Conservation (phyloP, 495 filamentous ascomycete genomes). For the Lasiosphaeria hispida region DNA sequence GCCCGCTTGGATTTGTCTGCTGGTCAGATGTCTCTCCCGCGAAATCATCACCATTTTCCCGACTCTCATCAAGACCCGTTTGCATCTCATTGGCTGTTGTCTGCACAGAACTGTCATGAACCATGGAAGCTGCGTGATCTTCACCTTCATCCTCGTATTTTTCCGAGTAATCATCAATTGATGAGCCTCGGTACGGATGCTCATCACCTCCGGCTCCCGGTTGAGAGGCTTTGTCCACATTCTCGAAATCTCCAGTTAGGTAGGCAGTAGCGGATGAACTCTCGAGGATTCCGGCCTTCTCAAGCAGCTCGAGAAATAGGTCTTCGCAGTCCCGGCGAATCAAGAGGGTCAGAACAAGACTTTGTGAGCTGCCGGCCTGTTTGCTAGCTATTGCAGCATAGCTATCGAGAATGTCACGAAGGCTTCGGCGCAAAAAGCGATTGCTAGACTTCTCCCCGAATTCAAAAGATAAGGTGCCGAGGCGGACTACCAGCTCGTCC, state of each 20-base stretch:
- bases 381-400: slow-evolving; percentile 16
- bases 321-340: slow-evolving; percentile 27
- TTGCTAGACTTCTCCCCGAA: slow-evolving; percentile 55
- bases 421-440: slow-evolving; percentile 27
- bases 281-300: slow-evolving; percentile 13
- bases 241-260: slow-evolving; percentile 11
- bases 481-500: slow-evolving; percentile 66
- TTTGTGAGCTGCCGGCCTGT: slow-evolving; percentile 8
- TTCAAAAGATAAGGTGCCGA: slow-evolving; percentile 66
- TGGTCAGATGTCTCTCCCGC: neutral
- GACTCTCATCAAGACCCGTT: slow-evolving; percentile 28
- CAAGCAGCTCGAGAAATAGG: slow-evolving; percentile 27
- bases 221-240: slow-evolving; percentile 4
- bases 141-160: slow-evolving; percentile 1
- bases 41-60: slow-evolving; percentile 38
- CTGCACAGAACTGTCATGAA: slow-evolving; percentile 19
- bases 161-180: slow-evolving; percentile 18
- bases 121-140: slow-evolving; percentile 14
- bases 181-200: slow-evolving; percentile 3
- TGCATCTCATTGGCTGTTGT: neutral
- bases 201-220: neutral
- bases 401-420: slow-evolving; percentile 47
- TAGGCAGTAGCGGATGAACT: neutral
- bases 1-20: neutral
- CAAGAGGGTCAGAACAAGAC: slow-evolving; percentile 21